Conservation (phyloP, 257 asterid species). For the Scutellaria galericulata region DNA sequence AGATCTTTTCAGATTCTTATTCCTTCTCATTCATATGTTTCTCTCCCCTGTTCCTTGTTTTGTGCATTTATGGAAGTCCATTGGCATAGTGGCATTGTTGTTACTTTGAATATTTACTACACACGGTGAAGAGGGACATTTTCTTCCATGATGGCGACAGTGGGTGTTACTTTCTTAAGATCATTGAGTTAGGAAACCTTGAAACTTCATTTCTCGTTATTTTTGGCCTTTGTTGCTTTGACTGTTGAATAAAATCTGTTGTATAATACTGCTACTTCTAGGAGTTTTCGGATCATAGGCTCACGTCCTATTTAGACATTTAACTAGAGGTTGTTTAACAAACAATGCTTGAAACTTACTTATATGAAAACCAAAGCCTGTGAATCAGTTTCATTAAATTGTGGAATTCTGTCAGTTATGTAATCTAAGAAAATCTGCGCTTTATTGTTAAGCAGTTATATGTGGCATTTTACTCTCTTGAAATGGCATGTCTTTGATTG, state of each 20-base stretch:
- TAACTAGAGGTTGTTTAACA: background rate
- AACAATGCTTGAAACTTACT: too few relatives aligned
- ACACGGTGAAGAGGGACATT: background rate
- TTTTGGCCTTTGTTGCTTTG: background rate
- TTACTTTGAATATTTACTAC: background rate
- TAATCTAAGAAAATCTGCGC: too few relatives aligned
- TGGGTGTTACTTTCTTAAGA: slow-evolving; percentile 7
- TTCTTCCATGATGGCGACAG: background rate
- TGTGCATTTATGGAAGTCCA: background rate
- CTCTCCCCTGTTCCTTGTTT: background rate
- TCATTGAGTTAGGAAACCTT: background rate
- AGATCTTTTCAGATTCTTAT: background rate
- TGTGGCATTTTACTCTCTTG: background rate
- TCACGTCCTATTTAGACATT: background rate
- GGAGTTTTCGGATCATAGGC: background rate
- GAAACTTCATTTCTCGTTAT: background rate
- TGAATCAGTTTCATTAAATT: background rate
- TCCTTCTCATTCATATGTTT: background rate
- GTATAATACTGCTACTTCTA: background rate
- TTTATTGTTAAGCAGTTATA: background rate
- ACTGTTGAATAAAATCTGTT: background rate
- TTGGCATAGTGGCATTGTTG: background rate
- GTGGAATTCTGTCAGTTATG: background rate
- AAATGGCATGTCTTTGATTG: background rate
- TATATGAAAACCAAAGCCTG: background rate